A percentile compares a stretch with the other conserved stretches of the same genome.
These are phyloP conservation scores for Agaricus subrufescens DNA, from an alignment of 768 basidiomycete species.

Conservation along the genomic window DNA sequence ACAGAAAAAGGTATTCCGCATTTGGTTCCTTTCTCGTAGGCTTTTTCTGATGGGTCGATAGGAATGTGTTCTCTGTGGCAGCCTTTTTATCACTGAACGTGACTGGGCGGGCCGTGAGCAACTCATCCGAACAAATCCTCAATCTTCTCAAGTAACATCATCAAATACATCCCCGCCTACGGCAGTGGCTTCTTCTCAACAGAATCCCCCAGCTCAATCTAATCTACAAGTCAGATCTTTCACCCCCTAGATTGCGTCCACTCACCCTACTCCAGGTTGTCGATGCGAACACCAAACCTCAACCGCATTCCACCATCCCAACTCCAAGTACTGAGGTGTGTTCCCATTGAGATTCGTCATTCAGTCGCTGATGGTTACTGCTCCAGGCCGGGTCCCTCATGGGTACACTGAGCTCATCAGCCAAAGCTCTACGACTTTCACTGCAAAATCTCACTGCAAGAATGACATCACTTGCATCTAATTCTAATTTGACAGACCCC, in stretches of 20 bases:
- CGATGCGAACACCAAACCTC: not conserved
- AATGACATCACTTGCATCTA: slow-evolving; percentile 40
- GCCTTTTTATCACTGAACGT: slow-evolving; percentile 49
- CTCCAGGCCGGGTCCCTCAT: not conserved
- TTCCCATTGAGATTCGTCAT: not conserved
- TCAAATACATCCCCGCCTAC: not conserved
- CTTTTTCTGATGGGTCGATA: slow-evolving; percentile 20
- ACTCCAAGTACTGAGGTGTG: not conserved
- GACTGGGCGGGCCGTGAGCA: slow-evolving; percentile 47
- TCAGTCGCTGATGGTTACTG: not conserved
- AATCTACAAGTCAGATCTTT: not conserved
- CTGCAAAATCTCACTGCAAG: slow-evolving; percentile 48
- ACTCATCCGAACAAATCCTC: slow-evolving; percentile 25
- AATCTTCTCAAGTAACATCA: not conserved
- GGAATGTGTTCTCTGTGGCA: slow-evolving; percentile 78
- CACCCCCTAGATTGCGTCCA: too few relatives aligned
- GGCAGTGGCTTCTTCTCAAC: not conserved
- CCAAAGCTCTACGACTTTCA: slow-evolving; percentile 46
- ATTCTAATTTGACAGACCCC: slow-evolving; percentile 36
- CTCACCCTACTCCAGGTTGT: not conserved
- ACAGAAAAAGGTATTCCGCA: slow-evolving; percentile 57
- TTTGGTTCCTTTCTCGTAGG: not conserved
- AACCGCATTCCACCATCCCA: not conserved
- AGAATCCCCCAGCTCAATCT: not conserved
- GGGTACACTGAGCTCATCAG: slow-evolving; percentile 18